phyloP scores from a whole-genome alignment of 257 asterid genomes.

The Solanum raphanifolium region DNA sequence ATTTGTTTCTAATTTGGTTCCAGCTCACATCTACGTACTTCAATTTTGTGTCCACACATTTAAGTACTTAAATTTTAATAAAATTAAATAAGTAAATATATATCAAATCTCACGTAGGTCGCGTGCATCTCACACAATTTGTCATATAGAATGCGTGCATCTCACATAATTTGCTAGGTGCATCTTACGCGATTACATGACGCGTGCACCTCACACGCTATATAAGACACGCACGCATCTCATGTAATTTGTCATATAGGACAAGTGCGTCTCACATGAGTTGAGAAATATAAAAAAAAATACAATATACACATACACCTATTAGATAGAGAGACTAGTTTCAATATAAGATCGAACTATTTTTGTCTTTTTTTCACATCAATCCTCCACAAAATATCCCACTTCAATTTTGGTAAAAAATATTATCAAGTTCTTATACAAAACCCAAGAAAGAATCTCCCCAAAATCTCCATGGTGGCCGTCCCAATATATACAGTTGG shows the following conservation, averaged over 20 bases:
- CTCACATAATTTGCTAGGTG: not conserved
- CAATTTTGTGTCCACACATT: too few species aligned
- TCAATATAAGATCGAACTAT: fast-evolving
- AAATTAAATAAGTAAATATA: too few species aligned
- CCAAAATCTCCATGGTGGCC: not conserved
- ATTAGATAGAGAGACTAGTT: not conserved
- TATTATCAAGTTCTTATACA: not conserved
- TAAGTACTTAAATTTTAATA: too few species aligned
- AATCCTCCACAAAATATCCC: not conserved
- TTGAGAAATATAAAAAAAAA: not conserved
- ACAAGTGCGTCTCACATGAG: fast-evolving
- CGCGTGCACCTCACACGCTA: not conserved
- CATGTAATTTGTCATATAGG: not conserved
- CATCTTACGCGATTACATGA: not conserved
- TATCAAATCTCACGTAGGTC: not conserved
- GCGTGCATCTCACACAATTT: not conserved
- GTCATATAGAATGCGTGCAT: not conserved
- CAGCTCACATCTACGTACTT: too few species aligned
- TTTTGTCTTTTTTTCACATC: not conserved
- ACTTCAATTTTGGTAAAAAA: not conserved
- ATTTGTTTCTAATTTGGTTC: too few species aligned
- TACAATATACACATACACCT: not conserved
- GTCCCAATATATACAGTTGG: not conserved
- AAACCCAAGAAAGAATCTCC: not conserved
- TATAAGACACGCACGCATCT: fast-evolving